Evolutionary conservation across 805 yeast genomes (phyloP).

Genomic region (Grigorovia transvaalensis): DNA sequence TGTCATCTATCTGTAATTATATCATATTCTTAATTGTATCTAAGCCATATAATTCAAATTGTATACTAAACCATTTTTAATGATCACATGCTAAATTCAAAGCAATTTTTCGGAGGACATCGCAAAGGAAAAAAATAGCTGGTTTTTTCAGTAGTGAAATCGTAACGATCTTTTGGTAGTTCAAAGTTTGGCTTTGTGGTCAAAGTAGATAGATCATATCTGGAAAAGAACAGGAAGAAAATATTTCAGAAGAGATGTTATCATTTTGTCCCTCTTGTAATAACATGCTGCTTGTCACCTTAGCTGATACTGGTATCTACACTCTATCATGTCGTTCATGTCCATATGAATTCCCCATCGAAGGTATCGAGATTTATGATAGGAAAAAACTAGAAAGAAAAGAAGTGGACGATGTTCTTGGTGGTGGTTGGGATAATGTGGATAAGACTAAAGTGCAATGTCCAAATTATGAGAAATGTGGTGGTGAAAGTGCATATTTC

Average conservation of each 20-base stretch:
- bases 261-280: slow-evolving; percentile 94
- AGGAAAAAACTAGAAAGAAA: slow-evolving; percentile 75
- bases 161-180: no score
- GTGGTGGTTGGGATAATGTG: slow-evolving; percentile 98
- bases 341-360: slow-evolving; percentile 87
- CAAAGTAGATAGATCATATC: no score
- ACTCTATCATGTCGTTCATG: slow-evolving; percentile 86
- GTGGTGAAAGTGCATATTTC: slow-evolving; percentile 84
- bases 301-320: slow-evolving; percentile 48
- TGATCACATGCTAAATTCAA: no score
- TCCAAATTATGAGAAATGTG: slow-evolving; percentile 71
- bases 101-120: background rate
- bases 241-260: slow-evolving; percentile 37
- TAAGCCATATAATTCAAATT: background rate
- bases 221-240: no score
- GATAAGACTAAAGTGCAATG: slow-evolving; percentile 93
- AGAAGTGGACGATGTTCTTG: slow-evolving; percentile 90
- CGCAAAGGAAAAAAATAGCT: no score
- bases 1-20: background rate
- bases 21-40: background rate
- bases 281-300: slow-evolving; percentile 69
- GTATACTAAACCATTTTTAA: background rate
- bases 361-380: slow-evolving; percentile 75
- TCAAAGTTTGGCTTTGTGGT: no score
- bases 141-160: no score